phyloP scores from a whole-genome alignment of 306 rosid genomes.

The Herpetospermum pedunculosum region DNA sequence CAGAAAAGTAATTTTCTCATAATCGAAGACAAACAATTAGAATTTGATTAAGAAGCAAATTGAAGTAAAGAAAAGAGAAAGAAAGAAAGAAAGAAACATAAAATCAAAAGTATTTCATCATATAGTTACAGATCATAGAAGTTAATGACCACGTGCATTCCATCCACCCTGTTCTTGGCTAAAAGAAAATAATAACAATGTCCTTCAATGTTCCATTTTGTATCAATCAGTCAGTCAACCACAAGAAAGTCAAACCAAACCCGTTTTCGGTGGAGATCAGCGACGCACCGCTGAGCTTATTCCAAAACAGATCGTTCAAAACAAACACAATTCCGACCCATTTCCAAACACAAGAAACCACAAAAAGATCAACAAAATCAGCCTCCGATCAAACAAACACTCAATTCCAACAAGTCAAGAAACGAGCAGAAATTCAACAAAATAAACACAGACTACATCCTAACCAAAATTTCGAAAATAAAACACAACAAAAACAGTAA shows the following conservation, averaged over 20 bases:
- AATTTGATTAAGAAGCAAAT: conserved; percentile 7
- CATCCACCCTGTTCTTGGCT: neutral
- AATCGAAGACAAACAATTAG: neutral
- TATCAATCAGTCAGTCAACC: conserved; percentile 6
- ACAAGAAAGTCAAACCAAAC: conserved; percentile 9
- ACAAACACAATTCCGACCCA: neutral
- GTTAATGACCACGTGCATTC: neutral
- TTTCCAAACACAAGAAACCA: neutral
- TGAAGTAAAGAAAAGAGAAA: neutral
- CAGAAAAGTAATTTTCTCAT: neutral
- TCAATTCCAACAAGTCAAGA: neutral
- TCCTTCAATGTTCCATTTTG: neutral
- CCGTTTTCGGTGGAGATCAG: neutral
- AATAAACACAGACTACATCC: neutral
- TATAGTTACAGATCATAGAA: neutral
- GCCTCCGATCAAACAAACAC: neutral
- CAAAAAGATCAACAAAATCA: neutral
- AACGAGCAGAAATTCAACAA: neutral
- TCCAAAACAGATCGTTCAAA: conserved; percentile 4
- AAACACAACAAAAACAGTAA: neutral
- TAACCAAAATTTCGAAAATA: neutral
- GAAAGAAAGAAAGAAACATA: neutral
- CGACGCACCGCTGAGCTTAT: neutral
- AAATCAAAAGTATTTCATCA: conserved; percentile 3
- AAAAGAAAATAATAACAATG: neutral